Base-by-base conservation (phyloP, 176 grass and related monocot genomes). In the Oryza longistaminata region DNA sequence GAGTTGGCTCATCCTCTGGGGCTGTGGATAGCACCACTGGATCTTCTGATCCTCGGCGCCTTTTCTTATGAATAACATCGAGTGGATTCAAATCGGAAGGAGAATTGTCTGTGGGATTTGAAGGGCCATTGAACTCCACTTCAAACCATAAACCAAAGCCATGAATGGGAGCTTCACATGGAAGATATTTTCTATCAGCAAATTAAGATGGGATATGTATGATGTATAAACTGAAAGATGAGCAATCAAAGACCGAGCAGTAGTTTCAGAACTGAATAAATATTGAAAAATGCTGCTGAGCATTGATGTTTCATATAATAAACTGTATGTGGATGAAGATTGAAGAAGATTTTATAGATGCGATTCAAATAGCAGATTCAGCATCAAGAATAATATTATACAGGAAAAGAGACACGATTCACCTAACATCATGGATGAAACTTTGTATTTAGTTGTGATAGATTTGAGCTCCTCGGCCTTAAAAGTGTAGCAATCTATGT, bases 131-230 rank as follows among this genome's bases (percentile, higher is more conserved):
- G 79, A 97, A 97, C 70, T 97, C 92, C 69, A 97, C 95, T 77
- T 97, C 95, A 68, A 97, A 97, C 95, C 95, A 97, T 81, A 97
- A 89, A 61, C 90, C 95, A 94, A 97, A 94, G 50, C 95, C 95
- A 86, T 97, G 95, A 83, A 94, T 76, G 49, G 95, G 83, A 70
- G 90, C 95, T 97, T 87, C 81, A 88, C 52, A 89, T 73, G 48
- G 50, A 29, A 69, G 50, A 33, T 5, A 86, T 69, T 82, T 79
- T 7, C 73, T 61, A 52, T 62, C 35, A 74, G 78, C n/a, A 15
- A 83, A 88, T 29, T 72, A 26, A 71, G n/a, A 60, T 21, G 49
- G 17, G 16, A 9, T 33, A 74, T 42, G 48, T 58, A n/a, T 71
- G 44, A 64, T 29, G 65, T 77, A n/a, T 70, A 64, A 40, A 44